A percentile compares a stretch with the other conserved stretches of the same genome.
phyloP scores from a whole-genome alignment of 164 flowering plant genomes.

The Aristolochia californica region DNA sequence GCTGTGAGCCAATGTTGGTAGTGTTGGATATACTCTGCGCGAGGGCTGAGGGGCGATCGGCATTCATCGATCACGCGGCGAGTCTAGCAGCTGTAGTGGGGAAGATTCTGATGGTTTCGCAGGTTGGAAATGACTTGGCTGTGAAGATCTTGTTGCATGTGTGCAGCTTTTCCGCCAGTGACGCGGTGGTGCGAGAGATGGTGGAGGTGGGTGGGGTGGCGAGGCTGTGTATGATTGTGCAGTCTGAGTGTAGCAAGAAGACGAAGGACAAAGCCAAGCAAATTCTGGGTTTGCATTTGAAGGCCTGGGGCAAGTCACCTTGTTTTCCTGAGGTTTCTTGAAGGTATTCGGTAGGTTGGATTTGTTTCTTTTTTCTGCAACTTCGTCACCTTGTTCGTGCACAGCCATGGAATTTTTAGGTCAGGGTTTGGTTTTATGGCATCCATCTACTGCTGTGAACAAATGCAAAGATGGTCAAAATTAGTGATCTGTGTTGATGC shows the following conservation, averaged over 20 bases:
- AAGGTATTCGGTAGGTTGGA: too few species aligned
- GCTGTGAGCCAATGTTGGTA: slow-evolving; percentile 32
- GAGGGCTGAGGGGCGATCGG: slow-evolving; percentile 69
- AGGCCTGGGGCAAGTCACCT: slow-evolving; percentile 16
- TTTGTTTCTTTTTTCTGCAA: too few species aligned
- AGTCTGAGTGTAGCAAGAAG: slow-evolving; percentile 15
- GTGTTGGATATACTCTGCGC: slow-evolving; percentile 45
- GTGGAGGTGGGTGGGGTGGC: slow-evolving; percentile 62
- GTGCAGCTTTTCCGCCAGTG: slow-evolving; percentile 31
- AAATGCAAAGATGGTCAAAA: too few species aligned
- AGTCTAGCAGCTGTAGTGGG: slow-evolving; percentile 57
- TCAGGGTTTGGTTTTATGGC: too few species aligned
- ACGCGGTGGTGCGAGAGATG: slow-evolving; percentile 47
- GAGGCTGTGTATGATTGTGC: slow-evolving; percentile 39
- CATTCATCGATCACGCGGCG: slow-evolving; percentile 45
- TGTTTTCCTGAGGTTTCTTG: slow-evolving; percentile 10
- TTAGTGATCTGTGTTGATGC: too few species aligned
- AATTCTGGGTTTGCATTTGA: slow-evolving; percentile 15
- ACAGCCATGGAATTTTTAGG: too few species aligned
- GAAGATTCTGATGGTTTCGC: slow-evolving; percentile 68
- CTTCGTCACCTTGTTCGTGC: too few species aligned
- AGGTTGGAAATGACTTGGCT: slow-evolving; percentile 53
- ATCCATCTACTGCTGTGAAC: too few species aligned
- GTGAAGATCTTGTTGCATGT: slow-evolving; percentile 43
- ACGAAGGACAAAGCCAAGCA: slow-evolving; percentile 17